Base-by-base conservation (phyloP, 192 early-diverging fungal species). In the Mortierella claussenii region DNA sequence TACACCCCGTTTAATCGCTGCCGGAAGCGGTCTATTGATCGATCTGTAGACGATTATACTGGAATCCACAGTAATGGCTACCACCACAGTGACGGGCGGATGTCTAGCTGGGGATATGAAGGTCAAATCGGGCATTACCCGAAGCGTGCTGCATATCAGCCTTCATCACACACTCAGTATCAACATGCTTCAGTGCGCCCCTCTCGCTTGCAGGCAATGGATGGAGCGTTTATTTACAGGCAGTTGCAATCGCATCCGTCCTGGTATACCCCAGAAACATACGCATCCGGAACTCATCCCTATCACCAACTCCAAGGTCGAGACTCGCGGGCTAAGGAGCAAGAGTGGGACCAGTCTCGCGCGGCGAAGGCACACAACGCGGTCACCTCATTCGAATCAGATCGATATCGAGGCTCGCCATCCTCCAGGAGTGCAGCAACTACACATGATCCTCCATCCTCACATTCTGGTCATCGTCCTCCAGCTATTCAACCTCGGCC, bases 191-290 rank as follows among this genome's bases (percentile, higher is more conserved):
- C 45, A 18, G 9, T 11, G 13, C 42, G 28, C 8, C 24, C 65
- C 13, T 34, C 34, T 42, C 33, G 57, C 3, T 50, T 30, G 18
- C 18, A 30, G 4, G 21, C 59, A 2, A n/a, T 34, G 30, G 59
- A 63, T n/a, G n/a, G 23, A 13, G 24, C 30, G 1, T 23, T 15
- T 20, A 15, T 49, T 21, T 31, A 64, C n/a, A 51, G 46, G 10
- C 18, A 15, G 17, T 11, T 46, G 49, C 52, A 60, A 2, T 71
- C 69, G 1, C 64, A 57, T 49, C 69, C 69, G 15, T 62, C 69
- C 2, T 71, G 69, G 69, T 71, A 64, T 20, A 64, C 69, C 6
- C 69, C 69, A 17, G 69, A 71, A 18, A 56, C 60, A 3, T 71
- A 71, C 31, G 48, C 37, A 54, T 17, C 43, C 4, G 40, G 17